Conservation (phyloP, 2,329 filamentous ascomycete species). For the Xylariaceae sp. region DNA sequence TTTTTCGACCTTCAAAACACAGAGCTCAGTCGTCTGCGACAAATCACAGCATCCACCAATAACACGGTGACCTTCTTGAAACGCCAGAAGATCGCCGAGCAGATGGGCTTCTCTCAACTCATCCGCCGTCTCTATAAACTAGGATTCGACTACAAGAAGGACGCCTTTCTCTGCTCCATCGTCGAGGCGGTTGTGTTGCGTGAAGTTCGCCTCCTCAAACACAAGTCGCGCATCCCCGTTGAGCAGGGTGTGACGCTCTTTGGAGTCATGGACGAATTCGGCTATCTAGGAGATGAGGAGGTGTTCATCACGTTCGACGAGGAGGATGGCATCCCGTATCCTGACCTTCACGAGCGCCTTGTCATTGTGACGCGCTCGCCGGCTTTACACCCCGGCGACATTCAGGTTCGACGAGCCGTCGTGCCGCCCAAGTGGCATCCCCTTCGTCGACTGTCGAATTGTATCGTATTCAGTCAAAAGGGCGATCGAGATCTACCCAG, state of each 20-base stretch:
- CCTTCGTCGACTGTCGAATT: conserved; percentile 60
- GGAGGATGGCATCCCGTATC: conserved; percentile 22
- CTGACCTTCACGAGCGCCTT: conserved; percentile 34
- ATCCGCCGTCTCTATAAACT: conserved; percentile 55
- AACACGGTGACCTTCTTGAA: conserved; percentile 65
- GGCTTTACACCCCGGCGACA: conserved; percentile 74
- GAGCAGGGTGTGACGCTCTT: conserved; percentile 68
- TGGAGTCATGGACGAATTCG: conserved; percentile 79
- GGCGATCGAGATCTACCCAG: conserved; percentile 72
- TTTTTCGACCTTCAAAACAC: conserved; percentile 61
- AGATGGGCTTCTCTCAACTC: conserved; percentile 56
- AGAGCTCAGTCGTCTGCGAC: conserved; percentile 56
- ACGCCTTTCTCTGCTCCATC: conserved; percentile 63
- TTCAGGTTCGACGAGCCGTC: conserved; percentile 60
- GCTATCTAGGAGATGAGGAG: conserved; percentile 58
- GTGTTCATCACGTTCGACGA: conserved; percentile 59
- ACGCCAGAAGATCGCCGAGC: conserved; percentile 54
- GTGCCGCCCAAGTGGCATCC: conserved; percentile 57
- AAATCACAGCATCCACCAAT: conserved; percentile 50
- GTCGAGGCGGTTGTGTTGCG: conserved; percentile 67
- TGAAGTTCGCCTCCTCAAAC: conserved; percentile 69
- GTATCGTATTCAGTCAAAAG: conserved; percentile 69
- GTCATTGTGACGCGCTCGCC: conserved; percentile 73
- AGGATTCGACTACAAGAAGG: conserved; percentile 59
- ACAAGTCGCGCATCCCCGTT: conserved; percentile 71